Evolutionary conservation across 257 asterid genomes (phyloP).

Genomic region (Solanum rostratum): DNA sequence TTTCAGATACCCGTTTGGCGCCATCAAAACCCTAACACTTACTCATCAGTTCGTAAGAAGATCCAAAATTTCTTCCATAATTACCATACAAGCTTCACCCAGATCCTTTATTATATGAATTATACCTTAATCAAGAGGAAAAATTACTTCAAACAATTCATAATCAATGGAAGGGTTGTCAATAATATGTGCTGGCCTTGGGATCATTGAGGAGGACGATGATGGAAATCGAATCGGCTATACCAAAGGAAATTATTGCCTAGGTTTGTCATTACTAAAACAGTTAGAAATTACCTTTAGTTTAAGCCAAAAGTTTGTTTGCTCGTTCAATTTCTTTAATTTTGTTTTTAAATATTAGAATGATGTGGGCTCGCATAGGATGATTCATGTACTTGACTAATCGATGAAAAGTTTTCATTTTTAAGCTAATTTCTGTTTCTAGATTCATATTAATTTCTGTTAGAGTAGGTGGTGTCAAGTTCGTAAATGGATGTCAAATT

Average conservation of each 20-base stretch:
- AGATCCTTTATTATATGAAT: not conserved
- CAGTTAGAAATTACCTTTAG: not conserved
- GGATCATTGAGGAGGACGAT: constrained; percentile 61
- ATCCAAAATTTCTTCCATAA: not conserved
- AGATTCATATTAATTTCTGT: not conserved
- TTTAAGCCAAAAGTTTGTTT: not conserved
- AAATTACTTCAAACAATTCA: not conserved
- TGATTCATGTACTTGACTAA: not conserved
- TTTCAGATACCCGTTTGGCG: constrained; percentile 7
- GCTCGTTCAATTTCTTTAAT: not conserved
- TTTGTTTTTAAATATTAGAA: not conserved
- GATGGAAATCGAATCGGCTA: constrained; percentile 52
- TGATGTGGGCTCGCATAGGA: not conserved
- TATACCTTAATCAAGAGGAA: not conserved
- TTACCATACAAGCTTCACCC: not conserved
- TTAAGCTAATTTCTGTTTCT: not conserved
- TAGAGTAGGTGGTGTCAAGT: not conserved
- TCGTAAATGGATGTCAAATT: not conserved
- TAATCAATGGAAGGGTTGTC: constrained; percentile 70
- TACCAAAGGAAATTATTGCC: constrained; percentile 47
- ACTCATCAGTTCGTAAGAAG: not conserved
- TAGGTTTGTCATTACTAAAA: constrained; percentile 26
- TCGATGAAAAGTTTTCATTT: not conserved
- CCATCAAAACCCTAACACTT: constrained; percentile 2
- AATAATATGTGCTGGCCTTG: constrained; percentile 69